Conservation (phyloP, 441 rosid species). For the Adansonia gregorii region DNA sequence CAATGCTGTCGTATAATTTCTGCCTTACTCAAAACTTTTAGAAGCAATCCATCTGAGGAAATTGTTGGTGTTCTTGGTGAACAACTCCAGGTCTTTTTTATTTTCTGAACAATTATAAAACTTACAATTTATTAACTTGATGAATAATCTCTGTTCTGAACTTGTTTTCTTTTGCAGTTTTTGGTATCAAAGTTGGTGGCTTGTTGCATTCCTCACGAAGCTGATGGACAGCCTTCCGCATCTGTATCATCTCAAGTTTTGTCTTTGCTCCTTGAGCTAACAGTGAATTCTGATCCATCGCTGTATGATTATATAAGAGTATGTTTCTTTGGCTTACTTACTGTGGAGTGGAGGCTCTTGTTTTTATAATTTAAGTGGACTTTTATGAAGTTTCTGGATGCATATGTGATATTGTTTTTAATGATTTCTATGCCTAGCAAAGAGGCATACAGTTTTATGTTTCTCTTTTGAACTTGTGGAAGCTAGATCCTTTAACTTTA, state of each 20-base stretch:
- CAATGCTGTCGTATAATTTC: slow-evolving; percentile 85
- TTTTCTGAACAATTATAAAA: slow-evolving; percentile 21
- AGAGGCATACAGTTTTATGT: background rate
- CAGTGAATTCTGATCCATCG: slow-evolving; percentile 65
- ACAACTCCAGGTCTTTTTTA: slow-evolving; percentile 82
- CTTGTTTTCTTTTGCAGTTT: slow-evolving; percentile 57
- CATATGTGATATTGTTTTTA: slow-evolving; percentile 23
- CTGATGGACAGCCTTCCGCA: slow-evolving; percentile 49
- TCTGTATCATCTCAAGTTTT: slow-evolving; percentile 59
- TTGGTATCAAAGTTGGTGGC: slow-evolving; percentile 93
- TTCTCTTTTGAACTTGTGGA: slow-evolving; percentile 22
- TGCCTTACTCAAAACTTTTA: slow-evolving; percentile 60
- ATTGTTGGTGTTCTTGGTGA: slow-evolving; percentile 78
- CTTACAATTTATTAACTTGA: background rate
- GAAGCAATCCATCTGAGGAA: slow-evolving; percentile 68
- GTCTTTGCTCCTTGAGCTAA: slow-evolving; percentile 70
- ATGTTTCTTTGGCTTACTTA: slow-evolving; percentile 38
- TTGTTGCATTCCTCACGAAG: slow-evolving; percentile 64
- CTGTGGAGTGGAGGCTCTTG: slow-evolving; percentile 10
- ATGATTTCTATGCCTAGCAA: slow-evolving; percentile 8
- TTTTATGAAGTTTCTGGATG: slow-evolving; percentile 10
- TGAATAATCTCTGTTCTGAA: slow-evolving; percentile 25
- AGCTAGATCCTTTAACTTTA: slow-evolving; percentile 22
- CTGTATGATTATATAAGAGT: slow-evolving; percentile 85
- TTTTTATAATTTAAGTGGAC: slow-evolving; percentile 13